Evolutionary conservation across 1,284 basidiomycete genomes (phyloP).

Genomic region (Trametes polyzona): DNA sequence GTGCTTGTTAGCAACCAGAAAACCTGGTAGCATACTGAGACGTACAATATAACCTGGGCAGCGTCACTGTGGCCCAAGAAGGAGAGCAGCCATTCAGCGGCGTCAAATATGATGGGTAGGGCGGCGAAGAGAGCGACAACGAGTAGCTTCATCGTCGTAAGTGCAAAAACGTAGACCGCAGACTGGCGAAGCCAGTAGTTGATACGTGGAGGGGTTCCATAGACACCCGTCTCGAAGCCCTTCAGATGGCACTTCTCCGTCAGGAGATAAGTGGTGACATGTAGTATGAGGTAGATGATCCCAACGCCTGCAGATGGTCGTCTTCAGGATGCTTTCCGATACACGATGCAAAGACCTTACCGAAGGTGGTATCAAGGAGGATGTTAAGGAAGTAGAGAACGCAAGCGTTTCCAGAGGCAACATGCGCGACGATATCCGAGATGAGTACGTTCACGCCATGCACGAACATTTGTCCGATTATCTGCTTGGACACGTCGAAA

Average conservation of each 20-base stretch:
- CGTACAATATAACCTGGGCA: constrained; percentile 88
- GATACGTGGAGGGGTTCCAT: constrained; percentile 78
- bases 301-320: constrained; percentile 65
- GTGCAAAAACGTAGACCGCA: constrained; percentile 80
- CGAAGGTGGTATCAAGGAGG: constrained; percentile 91
- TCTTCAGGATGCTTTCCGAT: neutral
- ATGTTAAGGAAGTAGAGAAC: constrained; percentile 95
- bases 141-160: constrained; percentile 90
- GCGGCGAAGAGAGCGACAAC: constrained; percentile 78
- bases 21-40: constrained; percentile 38
- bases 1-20: constrained; percentile 9
- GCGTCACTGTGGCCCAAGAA: constrained; percentile 73
- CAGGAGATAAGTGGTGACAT: constrained; percentile 68
- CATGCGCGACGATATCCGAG: constrained; percentile 69
- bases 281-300: constrained; percentile 83
- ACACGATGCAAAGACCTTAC: constrained; percentile 45
- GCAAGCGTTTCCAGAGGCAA: constrained; percentile 81
- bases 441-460: constrained; percentile 88
- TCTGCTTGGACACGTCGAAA: constrained; percentile 91
- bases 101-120: constrained; percentile 70
- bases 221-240: constrained; percentile 87
- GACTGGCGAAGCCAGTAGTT: constrained; percentile 85
- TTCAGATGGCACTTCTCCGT: constrained; percentile 67
- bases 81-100: constrained; percentile 83
- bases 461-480: constrained; percentile 90